Evolutionary conservation across 805 yeast species (phyloP).

Genomic region (Monosporozyma servazzii): DNA sequence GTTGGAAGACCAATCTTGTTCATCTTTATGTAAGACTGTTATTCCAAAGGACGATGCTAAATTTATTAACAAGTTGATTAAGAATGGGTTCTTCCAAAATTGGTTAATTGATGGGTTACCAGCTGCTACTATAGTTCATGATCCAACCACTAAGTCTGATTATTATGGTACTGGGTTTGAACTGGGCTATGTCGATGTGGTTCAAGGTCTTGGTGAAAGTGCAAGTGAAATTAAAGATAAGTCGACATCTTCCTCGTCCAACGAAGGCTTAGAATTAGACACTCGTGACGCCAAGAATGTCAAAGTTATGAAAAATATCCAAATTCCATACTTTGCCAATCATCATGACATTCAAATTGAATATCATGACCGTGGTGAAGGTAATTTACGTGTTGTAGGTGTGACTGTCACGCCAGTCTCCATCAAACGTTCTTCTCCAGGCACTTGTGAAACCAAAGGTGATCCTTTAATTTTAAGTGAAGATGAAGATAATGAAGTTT

Average conservation of each 20-base stretch:
- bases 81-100: conserved; percentile 77
- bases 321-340: conserved; percentile 57
- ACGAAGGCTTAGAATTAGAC: conserved; percentile 11
- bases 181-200: conserved; percentile 59
- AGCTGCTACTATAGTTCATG: conserved; percentile 58
- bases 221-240: background rate
- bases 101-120: conserved; percentile 96
- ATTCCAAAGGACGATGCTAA: conserved; percentile 60
- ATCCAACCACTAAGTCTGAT: conserved; percentile 46
- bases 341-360: conserved; percentile 75
- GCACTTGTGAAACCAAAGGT: conserved; percentile 25
- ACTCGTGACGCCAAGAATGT: conserved; percentile 13
- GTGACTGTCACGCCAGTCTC: conserved; percentile 70
- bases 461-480: conserved; percentile 42
- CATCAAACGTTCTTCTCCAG: conserved; percentile 34
- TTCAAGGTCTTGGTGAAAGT: conserved; percentile 7
- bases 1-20: conserved; percentile 65
- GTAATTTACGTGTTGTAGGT: conserved; percentile 82
- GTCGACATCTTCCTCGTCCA: conserved; percentile 3
- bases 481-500: conserved; percentile 47
- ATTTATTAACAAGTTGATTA: conserved; percentile 70
- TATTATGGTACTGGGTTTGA: conserved; percentile 78
- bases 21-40: conserved; percentile 46
- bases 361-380: conserved; percentile 65
- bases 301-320: conserved; percentile 16